Evolutionary conservation across 495 filamentous ascomycete genomes (phyloP).

Genomic region (Friedmanniomyces simplex): DNA sequence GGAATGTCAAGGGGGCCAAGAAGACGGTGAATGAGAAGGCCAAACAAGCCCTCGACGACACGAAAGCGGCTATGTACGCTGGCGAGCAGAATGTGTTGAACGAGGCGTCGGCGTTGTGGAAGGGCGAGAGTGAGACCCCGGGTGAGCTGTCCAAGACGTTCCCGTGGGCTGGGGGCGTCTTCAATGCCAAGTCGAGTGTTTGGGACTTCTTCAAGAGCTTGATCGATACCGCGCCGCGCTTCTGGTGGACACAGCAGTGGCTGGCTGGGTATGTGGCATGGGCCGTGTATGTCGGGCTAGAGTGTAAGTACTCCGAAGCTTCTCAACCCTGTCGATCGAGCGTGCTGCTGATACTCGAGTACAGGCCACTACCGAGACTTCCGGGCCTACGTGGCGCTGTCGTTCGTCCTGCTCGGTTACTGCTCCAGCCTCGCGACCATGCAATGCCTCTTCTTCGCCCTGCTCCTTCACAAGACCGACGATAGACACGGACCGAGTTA

Average conservation of each 20-base stretch:
- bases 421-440: background rate
- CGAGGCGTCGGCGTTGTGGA: background rate
- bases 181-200: background rate
- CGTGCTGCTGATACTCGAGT: background rate
- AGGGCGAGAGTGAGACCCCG: background rate
- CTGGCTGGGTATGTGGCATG: conserved; percentile 7
- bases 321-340: background rate
- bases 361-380: background rate
- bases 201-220: conserved; percentile 9
- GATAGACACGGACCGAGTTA: background rate
- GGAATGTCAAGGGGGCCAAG: background rate
- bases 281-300: conserved; percentile 11
- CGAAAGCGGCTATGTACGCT: background rate
- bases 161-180: background rate
- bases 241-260: conserved; percentile 16
- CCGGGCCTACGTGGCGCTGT: background rate
- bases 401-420: conserved; percentile 3
- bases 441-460: conserved; percentile 14
- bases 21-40: background rate
- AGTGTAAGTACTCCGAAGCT: background rate
- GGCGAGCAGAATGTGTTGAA: background rate
- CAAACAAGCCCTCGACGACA: background rate
- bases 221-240: background rate
- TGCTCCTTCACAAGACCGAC: background rate
- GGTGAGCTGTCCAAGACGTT: background rate